Evolutionary conservation across 2,329 filamentous ascomycete species (phyloP), one percentile per base, ranked within the genome.

Genomic region (Penicillium glabrum): DNA sequence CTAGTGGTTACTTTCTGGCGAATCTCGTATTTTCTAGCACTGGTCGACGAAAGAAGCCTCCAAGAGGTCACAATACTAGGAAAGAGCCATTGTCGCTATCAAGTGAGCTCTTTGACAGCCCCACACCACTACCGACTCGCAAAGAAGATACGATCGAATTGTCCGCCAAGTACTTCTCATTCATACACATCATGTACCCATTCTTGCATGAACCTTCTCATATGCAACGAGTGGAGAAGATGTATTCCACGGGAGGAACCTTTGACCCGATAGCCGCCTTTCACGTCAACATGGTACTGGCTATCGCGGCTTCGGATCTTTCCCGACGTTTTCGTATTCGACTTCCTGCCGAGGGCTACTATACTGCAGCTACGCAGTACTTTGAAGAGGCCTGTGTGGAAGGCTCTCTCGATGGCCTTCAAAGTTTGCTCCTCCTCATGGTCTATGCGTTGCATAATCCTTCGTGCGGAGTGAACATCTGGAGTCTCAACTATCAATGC

Each of bases 401-500:
- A 46, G 80, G 77, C 35, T 83, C 82, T 0, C 57, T 83, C 0
- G 70, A 77, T 7, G 81, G 81, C 0, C 64, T 83, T 0, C 82
- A 84, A 43, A 82, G 80, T 50, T 65, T 83, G 10, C 57, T 72
- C 3, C 64, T 72, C 19, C 61, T 72, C 3, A 54, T 80, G 27
- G 72, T 83, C 0, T 83, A 83, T 51, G 79, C 81, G 0, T 71
- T 84, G 13, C 78, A 83, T 35, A 83, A 77, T 57, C 78, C 81
- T 0, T 78, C 74, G 1, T 76, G 80, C 49, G 70, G 75, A 0
- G 62, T 83, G 4, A 83, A 82, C 54, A 70, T 82, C 0, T 84
- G 82, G 82, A 81, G 82, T 52, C 67, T 84, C 1, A 82, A 83
- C 52, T 84, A 84, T 52, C 82, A 83, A 57, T 83, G 81, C 39